Evolutionary conservation across 257 asterid species (phyloP).

Genomic region (Misopates orontium): DNA sequence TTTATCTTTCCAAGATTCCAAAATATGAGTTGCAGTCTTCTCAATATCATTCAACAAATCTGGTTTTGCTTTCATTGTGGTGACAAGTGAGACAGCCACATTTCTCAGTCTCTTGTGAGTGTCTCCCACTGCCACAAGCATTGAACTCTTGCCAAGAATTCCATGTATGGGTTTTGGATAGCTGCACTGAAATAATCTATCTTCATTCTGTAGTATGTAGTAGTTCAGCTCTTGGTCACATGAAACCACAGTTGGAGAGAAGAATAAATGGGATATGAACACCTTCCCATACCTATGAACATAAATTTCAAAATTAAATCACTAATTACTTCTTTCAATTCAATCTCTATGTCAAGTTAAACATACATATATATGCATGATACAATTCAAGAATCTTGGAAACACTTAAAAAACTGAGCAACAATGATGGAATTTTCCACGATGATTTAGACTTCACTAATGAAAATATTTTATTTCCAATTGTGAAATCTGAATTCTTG

Average conservation of each 20-base stretch:
- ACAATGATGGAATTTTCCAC: no score
- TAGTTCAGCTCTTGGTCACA: conserved; percentile 77
- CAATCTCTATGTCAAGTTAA: no score
- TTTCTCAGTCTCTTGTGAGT: conserved; percentile 66
- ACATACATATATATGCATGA: neutral
- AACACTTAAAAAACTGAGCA: no score
- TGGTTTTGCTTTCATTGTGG: conserved; percentile 58
- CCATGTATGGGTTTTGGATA: conserved; percentile 80
- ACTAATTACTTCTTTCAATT: neutral
- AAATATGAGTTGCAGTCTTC: conserved; percentile 40
- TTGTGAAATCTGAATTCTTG: no score
- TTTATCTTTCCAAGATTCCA: conserved; percentile 60
- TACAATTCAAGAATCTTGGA: conserved; percentile 9
- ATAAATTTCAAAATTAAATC: neutral
- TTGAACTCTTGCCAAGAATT: conserved; percentile 58
- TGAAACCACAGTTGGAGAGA: conserved; percentile 70
- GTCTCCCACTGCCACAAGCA: conserved; percentile 69
- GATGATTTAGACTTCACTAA: no score
- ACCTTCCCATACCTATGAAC: conserved; percentile 65
- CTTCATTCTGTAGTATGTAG: conserved; percentile 70
- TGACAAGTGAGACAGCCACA: conserved; percentile 68
- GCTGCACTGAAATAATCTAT: conserved; percentile 61
- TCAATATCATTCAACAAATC: conserved; percentile 61
- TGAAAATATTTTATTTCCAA: no score
- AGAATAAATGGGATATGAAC: conserved; percentile 72